These are phyloP conservation scores for Dactylellina cionopaga DNA, from an alignment of 2,329 filamentous ascomycete genomes.

Conservation along the genomic window DNA sequence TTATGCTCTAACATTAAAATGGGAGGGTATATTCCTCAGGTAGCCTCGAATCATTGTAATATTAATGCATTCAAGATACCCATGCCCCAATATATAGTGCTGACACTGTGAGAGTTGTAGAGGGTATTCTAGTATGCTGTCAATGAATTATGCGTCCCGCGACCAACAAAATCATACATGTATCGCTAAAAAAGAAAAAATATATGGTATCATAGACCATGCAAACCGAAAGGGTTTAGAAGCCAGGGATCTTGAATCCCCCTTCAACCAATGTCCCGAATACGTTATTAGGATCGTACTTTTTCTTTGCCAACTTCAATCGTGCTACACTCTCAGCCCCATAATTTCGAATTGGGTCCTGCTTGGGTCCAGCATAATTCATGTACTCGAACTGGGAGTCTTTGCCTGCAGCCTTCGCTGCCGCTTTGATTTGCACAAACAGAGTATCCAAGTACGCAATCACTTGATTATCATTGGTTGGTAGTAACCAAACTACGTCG, in stretches of 20 bases:
- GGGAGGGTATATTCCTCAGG: too few species aligned
- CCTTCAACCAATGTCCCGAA: slow-evolving; percentile 59
- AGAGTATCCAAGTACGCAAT: slow-evolving; percentile 23
- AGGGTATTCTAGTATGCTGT: too few species aligned
- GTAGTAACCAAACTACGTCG: not conserved
- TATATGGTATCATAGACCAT: too few species aligned
- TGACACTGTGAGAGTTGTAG: too few species aligned
- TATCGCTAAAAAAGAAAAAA: too few species aligned
- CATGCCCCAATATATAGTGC: too few species aligned
- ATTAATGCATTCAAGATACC: too few species aligned
- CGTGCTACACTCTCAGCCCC: slow-evolving; percentile 60
- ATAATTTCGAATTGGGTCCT: slow-evolving; percentile 63
- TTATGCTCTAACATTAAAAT: too few species aligned
- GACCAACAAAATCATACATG: too few species aligned
- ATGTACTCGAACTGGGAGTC: slow-evolving; percentile 62
- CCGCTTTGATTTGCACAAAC: slow-evolving; percentile 54
- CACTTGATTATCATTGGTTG: slow-evolving; percentile 19
- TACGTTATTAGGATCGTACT: slow-evolving; percentile 56
- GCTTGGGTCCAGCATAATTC: slow-evolving; percentile 63
- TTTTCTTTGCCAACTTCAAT: slow-evolving; percentile 53
- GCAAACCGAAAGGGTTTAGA: too few species aligned
- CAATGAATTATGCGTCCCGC: too few species aligned
- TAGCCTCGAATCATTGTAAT: too few species aligned
- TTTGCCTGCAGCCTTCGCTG: slow-evolving; percentile 57
- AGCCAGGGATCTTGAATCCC: slow-evolving; percentile 58